Base-by-base conservation (phyloP, 2,329 filamentous ascomycete genomes). In the Coleophoma crateriformis region DNA sequence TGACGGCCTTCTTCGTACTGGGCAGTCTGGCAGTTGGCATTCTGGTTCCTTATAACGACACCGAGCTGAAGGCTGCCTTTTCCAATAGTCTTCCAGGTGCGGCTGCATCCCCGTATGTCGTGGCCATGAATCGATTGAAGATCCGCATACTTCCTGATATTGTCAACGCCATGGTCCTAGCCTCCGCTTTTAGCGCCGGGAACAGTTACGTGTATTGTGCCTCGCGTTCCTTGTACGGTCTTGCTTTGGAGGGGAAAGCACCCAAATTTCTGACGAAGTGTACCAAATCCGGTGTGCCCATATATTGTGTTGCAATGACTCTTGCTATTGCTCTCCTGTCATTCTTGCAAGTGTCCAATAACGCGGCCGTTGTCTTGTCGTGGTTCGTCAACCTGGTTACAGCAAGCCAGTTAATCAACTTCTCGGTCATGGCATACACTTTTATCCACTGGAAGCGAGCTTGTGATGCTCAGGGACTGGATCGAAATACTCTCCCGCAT, bases 1-100 rank as follows among this genome's bases (percentile, higher is more conserved):
- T 90, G 33, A 84, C 83, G 0, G 68, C 76, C 1, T 88, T 90
- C 68, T 89, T 88, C 67, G 76, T 88, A n/a, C 72, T 89, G 51
- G 77, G 82, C 49, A 79, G 77, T 7, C 69, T 87, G 4, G 73
- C 71, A n/a, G 75, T 84, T 11, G 80, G 80, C 4, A 79, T 82
- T 50, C 60, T 82, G 51, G 74, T 84, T 54, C 71, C 81, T 14
- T 78, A 80, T 60, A 73, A 82, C 47, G 79, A 84, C 56, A 61
- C 71, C 1, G 73, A 74, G 17, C 67, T 85, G 56, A 70, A 65
- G 10, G 73, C 70, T 15, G 81, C 81, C 2, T 81, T 82, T 57
- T 64, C 69, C n/a, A 69, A 71, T 6, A 72, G 70, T 47, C 70
- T 74, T 43, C 76, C 78, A 1, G 63, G 63, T 27, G 61, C 63